A percentile compares a stretch with the other conserved stretches of the same genome.
Evolutionary conservation across 176 grass and related monocot species (phyloP).

Genomic region (Oropetium thomaeum): DNA sequence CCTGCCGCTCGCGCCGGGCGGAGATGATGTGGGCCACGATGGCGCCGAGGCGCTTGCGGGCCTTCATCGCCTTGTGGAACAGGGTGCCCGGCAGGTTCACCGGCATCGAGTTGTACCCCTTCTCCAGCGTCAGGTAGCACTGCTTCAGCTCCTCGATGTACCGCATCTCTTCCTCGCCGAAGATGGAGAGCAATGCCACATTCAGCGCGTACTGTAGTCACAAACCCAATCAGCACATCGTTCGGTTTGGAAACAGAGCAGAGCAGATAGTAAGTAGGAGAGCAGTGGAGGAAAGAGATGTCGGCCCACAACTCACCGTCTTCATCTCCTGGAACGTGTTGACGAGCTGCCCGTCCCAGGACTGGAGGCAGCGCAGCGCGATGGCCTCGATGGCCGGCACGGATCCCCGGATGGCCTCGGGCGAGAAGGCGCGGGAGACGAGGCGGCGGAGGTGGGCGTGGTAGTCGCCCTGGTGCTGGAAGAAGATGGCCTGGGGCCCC

Average conservation of each 20-base stretch:
- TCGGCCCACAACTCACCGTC: constrained; percentile 46
- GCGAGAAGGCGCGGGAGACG: constrained; percentile 83
- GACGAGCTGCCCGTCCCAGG: constrained; percentile 61
- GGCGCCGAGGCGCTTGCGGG: constrained; percentile 60
- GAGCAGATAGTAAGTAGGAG: background rate
- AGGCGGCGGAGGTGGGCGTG: constrained; percentile 81
- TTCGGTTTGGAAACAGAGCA: background rate
- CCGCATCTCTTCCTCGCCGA: constrained; percentile 79
- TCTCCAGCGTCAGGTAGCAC: constrained; percentile 93
- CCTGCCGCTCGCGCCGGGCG: constrained; percentile 50
- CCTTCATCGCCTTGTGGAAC: constrained; percentile 96
- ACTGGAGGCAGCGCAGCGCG: constrained; percentile 49
- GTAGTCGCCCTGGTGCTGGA: constrained; percentile 91
- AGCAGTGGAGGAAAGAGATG: background rate
- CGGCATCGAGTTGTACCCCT: constrained; percentile 99
- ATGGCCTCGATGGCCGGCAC: constrained; percentile 68
- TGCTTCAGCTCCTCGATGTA: constrained; percentile 91
- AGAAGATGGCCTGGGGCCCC: constrained; percentile 92
- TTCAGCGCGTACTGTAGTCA: constrained; percentile 75
- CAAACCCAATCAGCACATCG: background rate
- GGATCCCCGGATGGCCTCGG: constrained; percentile 65
- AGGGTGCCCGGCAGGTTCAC: constrained; percentile 89
- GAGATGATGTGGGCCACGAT: constrained; percentile 76
- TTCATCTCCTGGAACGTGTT: constrained; percentile 99
- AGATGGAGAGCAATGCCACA: constrained; percentile 94